Evolutionary conservation across 306 rosid species (phyloP).

Genomic region (Lathyrus oleraceus): DNA sequence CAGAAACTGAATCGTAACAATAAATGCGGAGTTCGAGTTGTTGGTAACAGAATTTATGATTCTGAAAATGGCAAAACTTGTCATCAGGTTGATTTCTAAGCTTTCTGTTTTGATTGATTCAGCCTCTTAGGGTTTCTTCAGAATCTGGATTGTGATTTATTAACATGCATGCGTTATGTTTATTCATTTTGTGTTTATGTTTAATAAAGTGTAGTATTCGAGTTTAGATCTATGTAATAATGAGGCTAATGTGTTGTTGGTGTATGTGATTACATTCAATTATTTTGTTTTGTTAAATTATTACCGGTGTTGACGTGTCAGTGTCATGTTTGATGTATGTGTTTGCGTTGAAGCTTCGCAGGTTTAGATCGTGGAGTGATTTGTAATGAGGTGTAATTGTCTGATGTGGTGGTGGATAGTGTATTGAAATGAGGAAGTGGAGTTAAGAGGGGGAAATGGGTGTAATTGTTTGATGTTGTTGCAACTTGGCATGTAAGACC

Average conservation of each 20-base stretch:
- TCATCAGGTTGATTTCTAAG: slow-evolving; percentile 54
- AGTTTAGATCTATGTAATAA: neutral
- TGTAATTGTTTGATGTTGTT: too few relatives aligned
- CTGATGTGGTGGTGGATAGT: neutral
- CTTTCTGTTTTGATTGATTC: neutral
- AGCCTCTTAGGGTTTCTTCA: neutral
- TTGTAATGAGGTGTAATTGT: neutral
- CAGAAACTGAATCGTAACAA: slow-evolving; percentile 35
- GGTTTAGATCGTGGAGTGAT: neutral
- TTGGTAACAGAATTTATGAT: slow-evolving; percentile 53
- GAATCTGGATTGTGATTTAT: neutral
- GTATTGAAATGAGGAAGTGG: too few relatives aligned
- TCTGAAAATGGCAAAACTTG: slow-evolving; percentile 57
- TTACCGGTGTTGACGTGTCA: neutral
- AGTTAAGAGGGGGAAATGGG: too few relatives aligned
- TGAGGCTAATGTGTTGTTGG: neutral
- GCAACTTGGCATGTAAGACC: too few relatives aligned
- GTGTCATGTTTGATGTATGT: neutral
- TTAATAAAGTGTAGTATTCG: neutral
- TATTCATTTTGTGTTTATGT: neutral
- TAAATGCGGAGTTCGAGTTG: slow-evolving; percentile 40
- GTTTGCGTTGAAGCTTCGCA: neutral
- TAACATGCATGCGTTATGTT: neutral
- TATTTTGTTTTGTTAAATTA: neutral
- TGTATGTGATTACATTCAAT: neutral